Evolutionary conservation across 192 early-diverging fungal species (phyloP).

Genomic region (Dimargaris cristalligena): DNA sequence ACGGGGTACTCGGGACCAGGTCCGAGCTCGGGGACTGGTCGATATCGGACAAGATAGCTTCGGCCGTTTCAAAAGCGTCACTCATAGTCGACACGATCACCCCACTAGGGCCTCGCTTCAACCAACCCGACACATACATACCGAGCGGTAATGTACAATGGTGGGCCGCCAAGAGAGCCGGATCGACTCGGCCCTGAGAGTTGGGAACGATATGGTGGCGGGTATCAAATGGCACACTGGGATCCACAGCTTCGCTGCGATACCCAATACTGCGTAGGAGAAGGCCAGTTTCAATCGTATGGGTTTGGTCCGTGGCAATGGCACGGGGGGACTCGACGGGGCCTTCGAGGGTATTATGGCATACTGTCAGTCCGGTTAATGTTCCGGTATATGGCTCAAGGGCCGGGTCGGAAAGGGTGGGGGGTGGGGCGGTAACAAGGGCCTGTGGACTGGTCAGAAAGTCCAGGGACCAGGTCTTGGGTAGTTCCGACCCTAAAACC

Average conservation of each 20-base stretch:
- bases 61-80: conserved; percentile 81
- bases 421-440: conserved; percentile 9
- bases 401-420: conserved; percentile 15
- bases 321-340: conserved; percentile 31
- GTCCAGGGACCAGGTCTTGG: conserved; percentile 52
- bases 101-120: conserved; percentile 86
- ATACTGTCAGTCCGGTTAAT: conserved; percentile 13
- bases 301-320: conserved; percentile 37
- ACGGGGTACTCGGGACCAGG: not conserved
- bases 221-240: conserved; percentile 61
- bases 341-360: conserved; percentile 55
- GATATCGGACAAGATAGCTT: conserved; percentile 48
- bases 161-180: conserved; percentile 20
- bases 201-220: conserved; percentile 58
- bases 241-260: conserved; percentile 40
- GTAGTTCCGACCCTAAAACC: not conserved
- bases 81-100: conserved; percentile 91
- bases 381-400: conserved; percentile 12
- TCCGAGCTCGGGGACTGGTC: conserved; percentile 22
- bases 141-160: conserved; percentile 32
- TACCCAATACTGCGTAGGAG: conserved; percentile 80
- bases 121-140: conserved; percentile 83
- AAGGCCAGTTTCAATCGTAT: conserved; percentile 43
- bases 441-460: conserved; percentile 57
- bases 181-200: conserved; percentile 48